These are phyloP conservation scores for Musa beccarii DNA, from an alignment of 176 grass and related monocot species.

Conservation along the genomic window DNA sequence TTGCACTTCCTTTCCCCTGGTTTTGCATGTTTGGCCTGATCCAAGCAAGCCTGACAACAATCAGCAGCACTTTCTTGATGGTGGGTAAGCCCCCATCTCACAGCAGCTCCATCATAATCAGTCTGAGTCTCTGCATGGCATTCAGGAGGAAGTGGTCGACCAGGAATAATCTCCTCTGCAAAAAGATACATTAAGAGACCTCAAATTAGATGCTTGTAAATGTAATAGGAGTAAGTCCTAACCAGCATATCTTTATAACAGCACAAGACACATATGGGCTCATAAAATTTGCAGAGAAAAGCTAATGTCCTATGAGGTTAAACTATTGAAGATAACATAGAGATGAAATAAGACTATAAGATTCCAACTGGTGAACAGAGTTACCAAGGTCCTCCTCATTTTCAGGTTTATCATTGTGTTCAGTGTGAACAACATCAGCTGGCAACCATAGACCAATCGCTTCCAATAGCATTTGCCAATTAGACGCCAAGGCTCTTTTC, in stretches of 20 bases:
- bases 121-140: conserved; percentile 73
- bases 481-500: conserved; percentile 44
- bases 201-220: neutral
- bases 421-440: conserved; percentile 43
- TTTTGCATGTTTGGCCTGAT: conserved; percentile 73
- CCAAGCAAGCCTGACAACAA: conserved; percentile 84
- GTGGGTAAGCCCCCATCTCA: conserved; percentile 88
- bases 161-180: conserved; percentile 81
- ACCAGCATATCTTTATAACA: neutral
- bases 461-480: conserved; percentile 54
- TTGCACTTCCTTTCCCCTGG: conserved; percentile 78
- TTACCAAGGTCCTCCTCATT: conserved; percentile 73
- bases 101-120: conserved; percentile 67
- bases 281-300: conserved; percentile 51
- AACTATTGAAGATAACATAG: neutral
- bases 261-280: conserved; percentile 48
- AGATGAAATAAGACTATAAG: neutral
- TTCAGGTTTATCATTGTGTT: conserved; percentile 68
- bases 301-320: neutral
- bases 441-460: conserved; percentile 82
- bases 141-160: conserved; percentile 56
- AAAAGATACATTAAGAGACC: conserved; percentile 18
- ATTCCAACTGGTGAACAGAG: conserved; percentile 1
- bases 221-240: neutral
- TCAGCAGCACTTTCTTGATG: conserved; percentile 79